A percentile compares a stretch with the other conserved stretches of the same genome.
These are phyloP conservation scores for Anthracocystis setariae DNA, from an alignment of 1,284 basidiomycete species.

Conservation along the genomic window DNA sequence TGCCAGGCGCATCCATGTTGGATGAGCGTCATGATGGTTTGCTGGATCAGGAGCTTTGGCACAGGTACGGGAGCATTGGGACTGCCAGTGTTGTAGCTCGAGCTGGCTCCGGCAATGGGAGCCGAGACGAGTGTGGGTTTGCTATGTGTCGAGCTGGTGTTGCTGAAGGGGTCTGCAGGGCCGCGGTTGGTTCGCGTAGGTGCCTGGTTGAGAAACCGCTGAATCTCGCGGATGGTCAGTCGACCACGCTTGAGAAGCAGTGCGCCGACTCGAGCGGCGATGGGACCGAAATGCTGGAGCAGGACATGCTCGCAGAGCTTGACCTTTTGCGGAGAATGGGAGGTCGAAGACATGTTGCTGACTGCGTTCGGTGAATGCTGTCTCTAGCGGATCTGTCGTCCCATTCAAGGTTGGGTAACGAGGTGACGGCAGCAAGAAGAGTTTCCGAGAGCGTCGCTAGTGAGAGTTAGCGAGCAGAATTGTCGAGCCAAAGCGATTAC, in stretches of 20 bases:
- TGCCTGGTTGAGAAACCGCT: conserved; percentile 53
- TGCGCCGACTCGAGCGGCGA: conserved; percentile 79
- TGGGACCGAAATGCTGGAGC: conserved; percentile 79
- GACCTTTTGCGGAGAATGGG: conserved; percentile 62
- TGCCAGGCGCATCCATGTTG: conserved; percentile 80
- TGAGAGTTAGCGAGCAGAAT: neutral
- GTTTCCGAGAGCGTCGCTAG: neutral
- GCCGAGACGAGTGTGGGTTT: conserved; percentile 35
- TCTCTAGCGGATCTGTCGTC: neutral
- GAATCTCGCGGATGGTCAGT: conserved; percentile 74
- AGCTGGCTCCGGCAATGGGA: conserved; percentile 36
- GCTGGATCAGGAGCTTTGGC: conserved; percentile 75
- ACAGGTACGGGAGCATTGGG: conserved; percentile 76
- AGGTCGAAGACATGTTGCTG: conserved; percentile 32
- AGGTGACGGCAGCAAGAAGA: neutral
- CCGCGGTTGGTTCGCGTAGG: conserved; percentile 38
- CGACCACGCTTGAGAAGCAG: conserved; percentile 85
- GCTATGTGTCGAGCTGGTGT: conserved; percentile 10
- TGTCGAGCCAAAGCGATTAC: neutral
- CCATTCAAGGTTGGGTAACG: no score
- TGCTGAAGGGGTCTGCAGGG: conserved; percentile 36
- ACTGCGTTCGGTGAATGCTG: neutral
- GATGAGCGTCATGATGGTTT: conserved; percentile 81
- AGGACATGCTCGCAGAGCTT: conserved; percentile 79
- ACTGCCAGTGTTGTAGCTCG: conserved; percentile 35